Base-by-base conservation (phyloP, 768 basidiomycete species). In the Dacryopinax spathularia region DNA sequence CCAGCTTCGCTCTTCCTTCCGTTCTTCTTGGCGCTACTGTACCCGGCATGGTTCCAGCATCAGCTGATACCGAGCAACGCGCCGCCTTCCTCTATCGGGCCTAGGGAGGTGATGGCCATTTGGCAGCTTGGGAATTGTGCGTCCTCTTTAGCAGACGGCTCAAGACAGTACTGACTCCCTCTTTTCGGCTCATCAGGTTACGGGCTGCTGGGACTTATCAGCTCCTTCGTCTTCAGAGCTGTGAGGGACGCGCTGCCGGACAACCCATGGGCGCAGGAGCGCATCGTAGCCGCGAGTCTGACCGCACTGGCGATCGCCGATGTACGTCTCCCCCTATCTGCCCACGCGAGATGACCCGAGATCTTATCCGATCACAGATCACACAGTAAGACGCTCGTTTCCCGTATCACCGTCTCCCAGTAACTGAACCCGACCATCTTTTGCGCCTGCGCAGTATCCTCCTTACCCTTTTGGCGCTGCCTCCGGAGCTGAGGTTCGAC, bases 71-170 rank as follows among this genome's bases (percentile, higher is more conserved):
- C 86, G 1, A 75, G 75, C 7, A 63, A 68, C n/a, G 64, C 71
- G 16, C 0, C 73, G 76, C 34, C 63, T 71, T 0, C 71, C 74
- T 4, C 67, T 18, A 44, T 71, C 5, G 82, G 85, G 56, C 70
- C 77, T 35, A 77, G 83, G 34, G 80, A 82, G 5, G 75, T 73
- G 16, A 85, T 87, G 80, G 81, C 80, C 18, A 78, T 87, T 63
- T 82, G 82, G 78, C 87, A 89, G 67, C 73, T 88, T 10, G 81
- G 79, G 33, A 88, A 85, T 65, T 84, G 87, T 85, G 65, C 56
- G 80, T 68, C 12, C 60, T 48, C 18, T 25, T 63, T 27, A 37
- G 25, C 41, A n/a, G 63, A 33, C 16, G 2, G 10, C 33, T 34
- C 1, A 16, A n/a, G 35, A 5, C 25, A 33, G 36, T 18, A 1